Evolutionary conservation across 202 grass and related monocot genomes (phyloP).

Genomic region (Schoenoplectus triqueter): DNA sequence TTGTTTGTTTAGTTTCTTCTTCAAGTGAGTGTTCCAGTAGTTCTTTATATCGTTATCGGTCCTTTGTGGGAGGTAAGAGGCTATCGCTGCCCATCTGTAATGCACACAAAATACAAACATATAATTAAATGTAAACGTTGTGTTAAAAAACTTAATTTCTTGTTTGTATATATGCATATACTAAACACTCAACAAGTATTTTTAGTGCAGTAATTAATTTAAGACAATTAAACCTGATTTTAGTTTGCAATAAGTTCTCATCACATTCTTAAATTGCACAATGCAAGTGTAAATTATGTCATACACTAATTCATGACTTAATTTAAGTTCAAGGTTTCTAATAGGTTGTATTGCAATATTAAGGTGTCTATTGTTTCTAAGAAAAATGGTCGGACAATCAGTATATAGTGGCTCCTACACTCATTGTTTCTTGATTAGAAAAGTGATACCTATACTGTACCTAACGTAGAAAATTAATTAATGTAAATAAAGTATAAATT

Average conservation of each 20-base stretch:
- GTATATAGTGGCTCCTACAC: not conserved
- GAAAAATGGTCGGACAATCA: not conserved
- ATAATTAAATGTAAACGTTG: not conserved
- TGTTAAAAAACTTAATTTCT: not conserved
- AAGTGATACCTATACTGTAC: conserved; percentile 12
- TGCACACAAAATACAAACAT: not conserved
- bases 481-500: not conserved
- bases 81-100: conserved; percentile 77
- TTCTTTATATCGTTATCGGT: conserved; percentile 98
- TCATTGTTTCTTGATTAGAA: not conserved
- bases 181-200: not conserved
- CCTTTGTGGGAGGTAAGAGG: conserved; percentile 82
- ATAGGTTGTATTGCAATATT: not conserved
- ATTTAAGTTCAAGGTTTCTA: not conserved
- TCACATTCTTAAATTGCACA: not conserved
- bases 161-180: not conserved
- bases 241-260: not conserved
- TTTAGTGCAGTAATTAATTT: not conserved
- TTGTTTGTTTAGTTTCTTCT: conserved; percentile 88
- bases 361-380: not conserved
- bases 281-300: not conserved
- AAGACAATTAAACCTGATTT: not conserved
- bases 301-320: not conserved
- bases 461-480: not conserved
- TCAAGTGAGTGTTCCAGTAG: conserved; percentile 96